Base-by-base conservation (phyloP, 192 early-diverging fungal genomes). In the Coemansia sp. region DNA sequence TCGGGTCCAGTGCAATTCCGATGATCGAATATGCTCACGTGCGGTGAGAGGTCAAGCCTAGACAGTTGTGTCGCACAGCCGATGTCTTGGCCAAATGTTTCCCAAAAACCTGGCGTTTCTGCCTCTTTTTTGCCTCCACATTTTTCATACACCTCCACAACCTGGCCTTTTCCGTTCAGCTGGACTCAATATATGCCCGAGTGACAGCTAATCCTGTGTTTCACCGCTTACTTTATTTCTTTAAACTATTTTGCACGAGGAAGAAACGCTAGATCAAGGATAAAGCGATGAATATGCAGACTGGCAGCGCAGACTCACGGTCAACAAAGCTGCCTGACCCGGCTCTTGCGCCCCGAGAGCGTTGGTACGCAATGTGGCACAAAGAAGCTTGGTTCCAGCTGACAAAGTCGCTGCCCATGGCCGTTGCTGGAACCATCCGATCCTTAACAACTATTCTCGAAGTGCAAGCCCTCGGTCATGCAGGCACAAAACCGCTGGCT, bases 401-500 rank as follows among this genome's bases (percentile, higher is more conserved):
- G 1, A 38, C 65, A 36, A 81, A 81, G 38, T 67, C 78, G 12
- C 55, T 75, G 42, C 90, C 90, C 1, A 85, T 88, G 63, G 75
- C 83, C 4, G 34, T 85, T 37, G 88, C 87, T 10, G 88, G 87
- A 47, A 49, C 85, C 11, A 67, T 91, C 19, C 86, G 89, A 37
- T 86, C 86, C 21, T 77, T 81, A 9, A 78, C 87, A 20, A 86
- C 87, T 58, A 66, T 89, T n/a, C 69, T 85, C 19, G 86, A 85
- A 74, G 75, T 90, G 9, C 78, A 87, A 23, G 82, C 84, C 0
- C 75, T 90, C 1, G 87, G 89, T 8, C 90, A 88, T 55, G 66
- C 88, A 7, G 84, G 85, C 6, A 62, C 82, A 21, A 69, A 71
- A 50, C 81, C 89, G 57, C 73, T 92, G 37, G 89, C 88, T 12